Conservation (phyloP, 768 basidiomycete genomes). For the Coprinopsis strossmayeri region DNA sequence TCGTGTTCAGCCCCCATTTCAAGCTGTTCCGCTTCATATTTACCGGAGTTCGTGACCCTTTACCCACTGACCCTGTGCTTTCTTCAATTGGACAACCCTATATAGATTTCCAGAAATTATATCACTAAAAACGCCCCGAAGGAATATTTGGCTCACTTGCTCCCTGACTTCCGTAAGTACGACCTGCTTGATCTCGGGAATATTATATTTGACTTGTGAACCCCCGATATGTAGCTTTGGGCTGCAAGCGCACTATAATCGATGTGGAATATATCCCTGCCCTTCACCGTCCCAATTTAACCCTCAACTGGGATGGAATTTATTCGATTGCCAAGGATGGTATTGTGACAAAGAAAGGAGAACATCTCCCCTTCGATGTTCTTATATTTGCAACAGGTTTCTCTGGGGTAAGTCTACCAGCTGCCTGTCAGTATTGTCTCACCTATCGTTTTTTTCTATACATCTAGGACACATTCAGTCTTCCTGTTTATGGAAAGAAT, state of each 20-base stretch:
- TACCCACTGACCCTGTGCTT: too few relatives aligned
- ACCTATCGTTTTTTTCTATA: too few relatives aligned
- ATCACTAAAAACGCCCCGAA: neutral
- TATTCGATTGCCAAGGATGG: slow-evolving; percentile 33
- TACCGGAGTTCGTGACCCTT: too few relatives aligned
- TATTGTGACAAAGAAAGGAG: slow-evolving; percentile 32
- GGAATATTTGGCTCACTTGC: neutral
- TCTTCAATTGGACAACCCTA: too few relatives aligned
- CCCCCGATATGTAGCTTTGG: slow-evolving; percentile 29
- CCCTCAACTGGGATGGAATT: slow-evolving; percentile 35
- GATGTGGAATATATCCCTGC: slow-evolving; percentile 41
- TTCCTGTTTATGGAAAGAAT: too few relatives aligned
- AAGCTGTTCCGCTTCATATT: neutral
- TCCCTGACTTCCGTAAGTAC: neutral
- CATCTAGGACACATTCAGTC: too few relatives aligned
- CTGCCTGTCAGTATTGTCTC: too few relatives aligned
- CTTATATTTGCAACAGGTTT: slow-evolving; percentile 36
- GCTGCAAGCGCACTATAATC: slow-evolving; percentile 49
- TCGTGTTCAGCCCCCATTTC: neutral
- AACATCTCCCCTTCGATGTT: slow-evolving; percentile 28
- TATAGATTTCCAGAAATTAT: too few relatives aligned
- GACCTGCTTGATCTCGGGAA: too few relatives aligned
- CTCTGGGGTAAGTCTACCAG: slow-evolving; percentile 20
- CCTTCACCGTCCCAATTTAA: slow-evolving; percentile 40
- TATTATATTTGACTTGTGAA: too few relatives aligned